phyloP scores from a whole-genome alignment of 495 filamentous ascomycete genomes.

The Neurospora africana region DNA sequence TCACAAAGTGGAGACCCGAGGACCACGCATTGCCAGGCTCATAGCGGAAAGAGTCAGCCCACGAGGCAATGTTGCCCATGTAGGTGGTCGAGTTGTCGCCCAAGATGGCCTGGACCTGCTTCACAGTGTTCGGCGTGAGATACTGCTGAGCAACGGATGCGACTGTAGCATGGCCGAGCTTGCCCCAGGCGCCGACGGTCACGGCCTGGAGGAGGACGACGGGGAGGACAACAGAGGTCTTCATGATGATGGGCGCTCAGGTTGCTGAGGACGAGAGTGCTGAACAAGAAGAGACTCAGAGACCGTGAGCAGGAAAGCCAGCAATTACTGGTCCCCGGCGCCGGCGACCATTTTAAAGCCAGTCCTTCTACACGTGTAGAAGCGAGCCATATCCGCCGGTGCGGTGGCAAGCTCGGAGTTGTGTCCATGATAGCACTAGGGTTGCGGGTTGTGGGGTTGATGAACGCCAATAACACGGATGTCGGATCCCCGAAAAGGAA shows the following conservation, averaged over 20 bases:
- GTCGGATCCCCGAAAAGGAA: neutral
- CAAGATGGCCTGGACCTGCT: conserved; percentile 39
- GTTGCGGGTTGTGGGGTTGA: neutral
- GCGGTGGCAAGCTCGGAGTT: neutral
- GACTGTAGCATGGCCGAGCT: conserved; percentile 49
- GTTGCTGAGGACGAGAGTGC: neutral
- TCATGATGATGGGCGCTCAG: neutral
- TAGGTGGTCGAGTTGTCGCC: conserved; percentile 41
- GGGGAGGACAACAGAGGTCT: neutral
- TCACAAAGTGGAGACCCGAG: conserved; percentile 48
- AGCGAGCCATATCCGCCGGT: neutral
- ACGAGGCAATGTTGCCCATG: conserved; percentile 49
- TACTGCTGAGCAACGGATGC: conserved; percentile 46
- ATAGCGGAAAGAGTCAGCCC: conserved; percentile 50
- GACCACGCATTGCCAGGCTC: conserved; percentile 45
- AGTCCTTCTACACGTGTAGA: neutral
- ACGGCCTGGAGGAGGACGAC: conserved; percentile 1
- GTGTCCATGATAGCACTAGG: neutral
- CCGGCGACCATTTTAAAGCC: neutral
- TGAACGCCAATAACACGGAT: neutral
- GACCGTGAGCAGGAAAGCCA: neutral
- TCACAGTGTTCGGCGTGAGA: conserved; percentile 30
- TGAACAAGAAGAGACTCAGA: neutral
- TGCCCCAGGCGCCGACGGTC: conserved; percentile 37
- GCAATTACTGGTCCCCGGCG: neutral